phyloP scores from a whole-genome alignment of 1,139 yeast genomes.

The Blastobotrys proliferans region DNA sequence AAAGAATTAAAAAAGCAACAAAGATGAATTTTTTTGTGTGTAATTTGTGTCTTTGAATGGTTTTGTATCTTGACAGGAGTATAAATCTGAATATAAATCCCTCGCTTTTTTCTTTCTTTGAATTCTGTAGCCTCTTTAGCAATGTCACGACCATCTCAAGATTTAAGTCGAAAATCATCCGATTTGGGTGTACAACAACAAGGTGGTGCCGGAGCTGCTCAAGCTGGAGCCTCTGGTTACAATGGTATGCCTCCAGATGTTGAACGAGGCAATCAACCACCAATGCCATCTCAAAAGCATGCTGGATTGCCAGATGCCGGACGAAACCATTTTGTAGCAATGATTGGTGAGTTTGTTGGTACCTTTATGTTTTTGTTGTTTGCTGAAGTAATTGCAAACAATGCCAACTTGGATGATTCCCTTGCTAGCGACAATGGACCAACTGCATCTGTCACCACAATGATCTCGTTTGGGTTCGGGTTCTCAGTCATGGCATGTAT shows the following conservation, averaged over 20 bases:
- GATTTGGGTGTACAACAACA: too few relatives aligned
- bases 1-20: too few relatives aligned
- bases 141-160: too few relatives aligned
- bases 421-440: conserved; percentile 51
- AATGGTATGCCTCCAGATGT: too few relatives aligned
- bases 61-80: too few relatives aligned
- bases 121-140: too few relatives aligned
- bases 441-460: conserved; percentile 50
- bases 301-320: conserved; percentile 40
- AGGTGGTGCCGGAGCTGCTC: conserved; percentile 3
- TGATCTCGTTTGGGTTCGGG: conserved; percentile 87
- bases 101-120: too few relatives aligned
- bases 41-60: too few relatives aligned
- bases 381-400: conserved; percentile 77
- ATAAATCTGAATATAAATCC: too few relatives aligned
- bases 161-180: too few relatives aligned
- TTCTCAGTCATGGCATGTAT: conserved; percentile 77
- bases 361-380: conserved; percentile 80
- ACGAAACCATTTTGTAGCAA: conserved; percentile 52
- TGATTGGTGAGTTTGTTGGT: conserved; percentile 72
- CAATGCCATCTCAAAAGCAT: conserved; percentile 1
- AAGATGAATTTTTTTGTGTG: too few relatives aligned
- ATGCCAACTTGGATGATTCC: conserved; percentile 44
- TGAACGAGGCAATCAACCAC: neutral
- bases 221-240: neutral